Base-by-base conservation (phyloP, 2,329 filamentous ascomycete species). In the Sphaerulina vaccinii region DNA sequence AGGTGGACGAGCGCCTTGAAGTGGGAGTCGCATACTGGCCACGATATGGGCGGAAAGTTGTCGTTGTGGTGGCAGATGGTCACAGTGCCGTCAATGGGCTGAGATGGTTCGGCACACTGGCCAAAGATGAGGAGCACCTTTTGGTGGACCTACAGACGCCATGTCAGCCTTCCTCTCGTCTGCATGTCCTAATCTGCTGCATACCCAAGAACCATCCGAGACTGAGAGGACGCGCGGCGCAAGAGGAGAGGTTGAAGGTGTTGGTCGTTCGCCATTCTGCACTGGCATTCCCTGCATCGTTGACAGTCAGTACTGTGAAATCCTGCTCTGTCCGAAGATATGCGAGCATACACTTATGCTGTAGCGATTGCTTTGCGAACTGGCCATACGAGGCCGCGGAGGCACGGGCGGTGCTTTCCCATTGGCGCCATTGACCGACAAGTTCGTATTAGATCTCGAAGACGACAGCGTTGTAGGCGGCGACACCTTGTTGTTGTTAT, bases 1-100 rank as follows among this genome's bases (percentile, higher is more conserved):
- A 99, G 81, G 70, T 96, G 90, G 8, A 96, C 80, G 23, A 97
- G 77, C 4, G 87, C 87, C 73, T 97, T 97, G 79, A 96, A 97
- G 69, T 91, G 85, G 2, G 88, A 95, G 57, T 90, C 86, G 67
- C 79, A 86, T 9, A 96, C 92, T 1, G 91, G 92, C 91, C 92
- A 97, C 60, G 78, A 80, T 10, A 84, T 87, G 0, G 88, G 75
- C 5, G 92, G 91, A 68, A 96, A 96, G 55, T 76, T 83, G 68
- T 95, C 90, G 70, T 96, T 88, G 61, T 90, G 81, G 64, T 93
- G 87, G 64, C 80, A 86, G 55, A 96, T 81, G 2, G 85, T 90
- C 44, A 97, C 65, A 23, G 75, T 86, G 59, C 93, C 93, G 66
- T 96, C 90, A 54, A 95, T 71, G 46, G 82, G 76, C 66, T 82